Percentiles rank a stretch among this genome's conserved stretches.
These are phyloP conservation scores for Aspergillus nomiae DNA, from an alignment of 2,329 filamentous ascomycete species.

Conservation along the genomic window DNA sequence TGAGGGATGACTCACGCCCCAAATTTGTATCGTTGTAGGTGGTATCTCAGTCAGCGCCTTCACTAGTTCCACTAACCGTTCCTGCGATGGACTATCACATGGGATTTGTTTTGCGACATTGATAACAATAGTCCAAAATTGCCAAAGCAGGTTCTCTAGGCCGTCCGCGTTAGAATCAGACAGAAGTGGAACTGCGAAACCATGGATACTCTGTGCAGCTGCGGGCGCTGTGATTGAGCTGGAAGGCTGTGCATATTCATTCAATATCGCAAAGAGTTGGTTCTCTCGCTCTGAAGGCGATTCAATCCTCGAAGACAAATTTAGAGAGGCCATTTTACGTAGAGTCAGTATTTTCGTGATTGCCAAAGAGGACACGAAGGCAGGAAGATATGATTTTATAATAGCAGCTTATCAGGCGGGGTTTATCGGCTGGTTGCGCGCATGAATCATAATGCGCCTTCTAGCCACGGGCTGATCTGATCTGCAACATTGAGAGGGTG, in stretches of 20 bases:
- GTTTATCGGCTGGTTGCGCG: not conserved
- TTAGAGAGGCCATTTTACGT: slow-evolving; percentile 4
- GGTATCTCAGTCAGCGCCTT: slow-evolving; percentile 9
- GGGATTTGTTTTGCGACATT: slow-evolving; percentile 13
- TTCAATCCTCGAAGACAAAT: not conserved
- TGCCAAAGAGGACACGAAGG: not conserved
- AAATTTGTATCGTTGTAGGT: slow-evolving; percentile 11
- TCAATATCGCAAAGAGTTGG: slow-evolving; percentile 1
- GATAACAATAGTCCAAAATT: slow-evolving; percentile 8
- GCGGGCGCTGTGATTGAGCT: slow-evolving; percentile 2
- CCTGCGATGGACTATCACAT: slow-evolving; percentile 9
- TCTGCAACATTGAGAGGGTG: not conserved
- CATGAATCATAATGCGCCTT: slow-evolving; percentile 5
- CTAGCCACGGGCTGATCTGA: not conserved
- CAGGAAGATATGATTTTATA: not conserved
- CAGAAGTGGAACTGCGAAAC: not conserved
- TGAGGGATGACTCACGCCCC: slow-evolving; percentile 5
- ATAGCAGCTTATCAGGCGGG: not conserved
- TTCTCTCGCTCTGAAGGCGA: not conserved
- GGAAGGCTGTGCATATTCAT: slow-evolving; percentile 6
- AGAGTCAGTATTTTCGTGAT: not conserved
- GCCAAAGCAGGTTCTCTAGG: slow-evolving; percentile 12
- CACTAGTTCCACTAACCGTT: slow-evolving; percentile 12
- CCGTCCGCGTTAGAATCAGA: not conserved
- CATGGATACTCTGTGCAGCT: slow-evolving; percentile 8